Base-by-base conservation (phyloP, 1,139 yeast species). In the Blastobotrys raffinosifermentans region DNA sequence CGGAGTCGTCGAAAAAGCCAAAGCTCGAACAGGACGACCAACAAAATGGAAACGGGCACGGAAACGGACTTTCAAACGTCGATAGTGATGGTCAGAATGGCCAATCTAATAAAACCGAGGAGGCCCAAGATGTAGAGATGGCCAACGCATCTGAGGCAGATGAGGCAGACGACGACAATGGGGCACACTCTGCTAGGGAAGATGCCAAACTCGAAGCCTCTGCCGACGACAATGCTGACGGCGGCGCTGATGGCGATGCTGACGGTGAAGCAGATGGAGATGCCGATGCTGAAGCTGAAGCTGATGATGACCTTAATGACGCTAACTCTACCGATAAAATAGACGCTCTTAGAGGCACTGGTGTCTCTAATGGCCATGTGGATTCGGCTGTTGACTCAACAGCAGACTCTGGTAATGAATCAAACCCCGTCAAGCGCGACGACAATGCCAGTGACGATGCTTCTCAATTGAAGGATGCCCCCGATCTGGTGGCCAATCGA, bases 1-100 rank as follows among this genome's bases (percentile, higher is more conserved):
- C 35, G 80, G 78, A 34, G 81, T 77, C 26, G 27, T 23, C 36
- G 4, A 29, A 14, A 39, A 38, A 16, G 39, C 42, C 22, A 46
- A 30, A 27, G n/a, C 36, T 25, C 9, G 40, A 34, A 14, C 33
- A 16, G n/a, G 34, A 18, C 17, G 40, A 19, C 6, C 26, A 37
- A 38, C 19, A 43, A 41, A 22, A 47, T 35, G 13, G 40, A 39
- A 7, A 43, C 17, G 14, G 41, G 8, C 29, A 19, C 30, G 15
- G 30, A 13, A 8, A 20, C 23, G 23, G 23, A 20, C 8, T 8
- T 20, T 20, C 23, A 20, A 20, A 20, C 9, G 23, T 20, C 8
- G 23, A 20, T 20, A 20, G 23, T 20, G 29, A 19, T 31, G 29
- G n/a, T 5, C 29, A 4, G 16, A n/a, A 11, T 17, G 29, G 16